Evolutionary conservation across 192 early-diverging fungal species (phyloP).

Genomic region (Coemansia sp.): DNA sequence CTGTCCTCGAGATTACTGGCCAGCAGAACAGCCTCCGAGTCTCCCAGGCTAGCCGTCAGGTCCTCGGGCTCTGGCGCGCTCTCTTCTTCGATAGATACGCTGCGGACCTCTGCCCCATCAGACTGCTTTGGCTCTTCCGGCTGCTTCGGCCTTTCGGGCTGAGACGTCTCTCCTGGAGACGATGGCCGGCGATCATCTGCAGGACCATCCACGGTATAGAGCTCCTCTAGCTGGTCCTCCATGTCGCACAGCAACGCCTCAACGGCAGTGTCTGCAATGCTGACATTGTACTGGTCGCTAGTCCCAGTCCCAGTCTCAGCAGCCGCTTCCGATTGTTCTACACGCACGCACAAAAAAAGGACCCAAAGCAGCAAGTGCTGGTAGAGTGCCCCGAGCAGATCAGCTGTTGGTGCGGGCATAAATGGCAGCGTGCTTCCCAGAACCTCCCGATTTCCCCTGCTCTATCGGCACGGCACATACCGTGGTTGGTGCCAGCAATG

Average conservation of each 20-base stretch:
- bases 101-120: no score
- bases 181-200: neutral
- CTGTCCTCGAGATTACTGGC: slow-evolving; percentile 37
- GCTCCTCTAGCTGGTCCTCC: slow-evolving; percentile 31
- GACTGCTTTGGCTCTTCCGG: no score
- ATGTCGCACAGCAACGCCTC: slow-evolving; percentile 4
- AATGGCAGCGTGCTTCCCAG: no score
- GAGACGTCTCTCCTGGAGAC: neutral
- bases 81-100: no score
- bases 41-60: slow-evolving; percentile 33
- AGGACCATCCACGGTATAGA: no score
- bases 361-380: neutral
- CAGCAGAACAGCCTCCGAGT: slow-evolving; percentile 41
- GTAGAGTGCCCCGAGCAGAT: no score
- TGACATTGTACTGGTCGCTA: slow-evolving; percentile 6
- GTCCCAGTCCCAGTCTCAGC: neutral
- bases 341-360: neutral
- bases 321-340: neutral
- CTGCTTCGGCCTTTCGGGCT: neutral
- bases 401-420: no score
- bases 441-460: no score
- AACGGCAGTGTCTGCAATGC: neutral
- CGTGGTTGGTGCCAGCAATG: no score
- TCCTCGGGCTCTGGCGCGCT: no score
- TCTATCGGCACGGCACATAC: no score